Percentiles rank a stretch among this genome's conserved stretches.
Evolutionary conservation across 257 asterid species (phyloP).

Genomic region (Primulina tabacum): DNA sequence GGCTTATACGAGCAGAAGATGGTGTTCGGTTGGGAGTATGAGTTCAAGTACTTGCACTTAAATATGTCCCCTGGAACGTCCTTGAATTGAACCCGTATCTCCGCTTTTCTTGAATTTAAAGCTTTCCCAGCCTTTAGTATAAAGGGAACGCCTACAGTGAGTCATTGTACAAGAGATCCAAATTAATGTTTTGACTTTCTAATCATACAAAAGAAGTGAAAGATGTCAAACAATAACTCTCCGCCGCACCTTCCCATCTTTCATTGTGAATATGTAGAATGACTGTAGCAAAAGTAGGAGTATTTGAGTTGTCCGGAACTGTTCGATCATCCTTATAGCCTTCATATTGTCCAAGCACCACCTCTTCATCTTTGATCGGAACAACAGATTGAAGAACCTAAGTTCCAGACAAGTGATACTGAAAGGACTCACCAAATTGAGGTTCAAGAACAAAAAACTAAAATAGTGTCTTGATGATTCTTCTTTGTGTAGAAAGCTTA

Average conservation of each 20-base stretch:
- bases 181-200: neutral
- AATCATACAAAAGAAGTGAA: neutral
- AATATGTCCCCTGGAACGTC: conserved; percentile 98
- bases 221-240: neutral
- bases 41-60: conserved; percentile 44
- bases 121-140: conserved; percentile 99
- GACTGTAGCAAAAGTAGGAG: conserved; percentile 64
- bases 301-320: conserved; percentile 69
- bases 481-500: neutral
- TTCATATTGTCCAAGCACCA: conserved; percentile 92
- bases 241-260: conserved; percentile 69
- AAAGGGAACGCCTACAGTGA: conserved; percentile 82
- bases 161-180: neutral
- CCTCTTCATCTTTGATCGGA: conserved; percentile 86
- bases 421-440: too few relatives aligned
- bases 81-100: conserved; percentile 90
- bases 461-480: conserved; percentile 2
- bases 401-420: conserved; percentile 28
- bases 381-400: conserved; percentile 94
- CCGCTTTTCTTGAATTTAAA: conserved; percentile 88
- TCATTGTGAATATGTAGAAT: conserved; percentile 55
- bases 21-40: neutral
- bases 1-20: conserved; percentile 22
- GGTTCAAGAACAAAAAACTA: too few relatives aligned
- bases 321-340: conserved; percentile 89